Base-by-base conservation (phyloP, 2,329 filamentous ascomycete species). In the Fusarium odoratissimum region DNA sequence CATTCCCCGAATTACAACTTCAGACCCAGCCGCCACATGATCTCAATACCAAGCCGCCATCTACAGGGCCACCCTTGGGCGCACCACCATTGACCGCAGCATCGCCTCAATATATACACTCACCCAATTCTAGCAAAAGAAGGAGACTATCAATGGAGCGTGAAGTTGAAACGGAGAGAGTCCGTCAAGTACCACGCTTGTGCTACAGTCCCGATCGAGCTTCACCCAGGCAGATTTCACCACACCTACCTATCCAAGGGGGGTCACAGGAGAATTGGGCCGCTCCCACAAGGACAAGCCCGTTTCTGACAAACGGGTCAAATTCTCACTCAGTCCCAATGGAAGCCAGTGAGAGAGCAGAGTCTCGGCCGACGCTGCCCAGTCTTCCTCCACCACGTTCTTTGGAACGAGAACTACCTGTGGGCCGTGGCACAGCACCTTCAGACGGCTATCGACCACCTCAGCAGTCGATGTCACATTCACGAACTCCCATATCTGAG, bases 31-130 rank as follows among this genome's bases (percentile, higher is more conserved):
- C 79, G 74, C 72, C 78, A 73, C 72, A 82, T 82, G 66, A 77
- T 71, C 40, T 67, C 69, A 75, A 52, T 14, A 48, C 65, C 44
- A 82, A 80, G 69, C 77, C 80, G 45, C 71, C 78, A 11, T 77
- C 80, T 23, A 78, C 82, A 49, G 76, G 79, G 28, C 79, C 79
- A 17, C 83, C 83, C 23, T 80, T 84, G 45, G 76, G 75, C 12
- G 77, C 78, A 19, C 74, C 79, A 30, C 71, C 31, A 72, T 71
- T 60, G 79, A 76, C 54, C 72, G 76, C 59, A 65, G 82, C 82
- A 44, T 82, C 84, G 8, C 83, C 86, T 14, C 84, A 87, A 62
- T 89, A 89, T 71, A 76, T 85, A 17, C 82, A 87, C 78, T 88
- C 87, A 35, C 83, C 87, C 31, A 83, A 76, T 67, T 78, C 79